A percentile compares a stretch with the other conserved stretches of the same genome.
Evolutionary conservation across 2,329 filamentous ascomycete species (phyloP).

Genomic region (Fusarium lyarnte): DNA sequence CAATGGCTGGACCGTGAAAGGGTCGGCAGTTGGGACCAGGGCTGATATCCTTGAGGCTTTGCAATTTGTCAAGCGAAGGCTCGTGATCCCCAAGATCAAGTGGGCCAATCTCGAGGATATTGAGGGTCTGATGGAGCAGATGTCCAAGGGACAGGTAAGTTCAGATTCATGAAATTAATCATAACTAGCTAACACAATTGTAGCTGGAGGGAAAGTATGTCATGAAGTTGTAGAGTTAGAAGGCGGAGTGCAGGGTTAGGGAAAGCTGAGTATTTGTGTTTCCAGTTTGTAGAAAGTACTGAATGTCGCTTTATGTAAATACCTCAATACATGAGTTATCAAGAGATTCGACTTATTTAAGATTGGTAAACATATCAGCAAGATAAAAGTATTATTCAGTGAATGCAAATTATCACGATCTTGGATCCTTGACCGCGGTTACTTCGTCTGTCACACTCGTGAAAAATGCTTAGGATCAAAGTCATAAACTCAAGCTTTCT

Average conservation of each 20-base stretch:
- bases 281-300: not conserved
- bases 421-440: not conserved
- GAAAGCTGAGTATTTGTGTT: not conserved
- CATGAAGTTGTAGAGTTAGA: conserved; percentile 2
- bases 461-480: not conserved
- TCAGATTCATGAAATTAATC: rapidly evolving
- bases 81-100: conserved; percentile 24
- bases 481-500: not conserved
- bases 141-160: conserved; percentile 28
- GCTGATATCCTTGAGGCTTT: conserved; percentile 53
- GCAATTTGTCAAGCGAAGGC: conserved; percentile 48
- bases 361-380: rapidly evolving
- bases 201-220: conserved; percentile 34
- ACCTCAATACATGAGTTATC: not conserved
- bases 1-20: conserved; percentile 48
- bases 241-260: not conserved
- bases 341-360: rapidly evolving
- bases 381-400: rapidly evolving
- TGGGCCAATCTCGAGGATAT: conserved; percentile 22
- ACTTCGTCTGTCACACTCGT: not conserved
- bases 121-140: conserved; percentile 25
- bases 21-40: conserved; percentile 50
- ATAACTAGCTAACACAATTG: rapidly evolving
- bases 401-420: too few species aligned
- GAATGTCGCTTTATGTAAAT: rapidly evolving